These are phyloP conservation scores for Pichia sp. DNA, from an alignment of 1,139 yeast species.

Conservation along the genomic window DNA sequence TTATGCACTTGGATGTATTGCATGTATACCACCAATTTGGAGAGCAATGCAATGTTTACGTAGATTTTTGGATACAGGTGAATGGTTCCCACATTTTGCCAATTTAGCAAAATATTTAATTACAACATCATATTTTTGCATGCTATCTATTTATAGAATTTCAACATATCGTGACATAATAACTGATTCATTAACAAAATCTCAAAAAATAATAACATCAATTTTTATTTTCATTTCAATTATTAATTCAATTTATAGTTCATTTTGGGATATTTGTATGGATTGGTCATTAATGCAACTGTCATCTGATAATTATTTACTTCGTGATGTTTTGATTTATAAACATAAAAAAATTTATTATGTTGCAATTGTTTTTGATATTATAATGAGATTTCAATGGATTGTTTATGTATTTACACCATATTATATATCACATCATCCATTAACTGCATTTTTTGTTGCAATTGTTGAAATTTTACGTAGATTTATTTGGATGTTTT, in stretches of 20 bases:
- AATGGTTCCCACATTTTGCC: slow-evolving; percentile 93
- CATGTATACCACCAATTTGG: slow-evolving; percentile 83
- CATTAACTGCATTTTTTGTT: slow-evolving; percentile 74
- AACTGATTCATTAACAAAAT: slow-evolving; percentile 41
- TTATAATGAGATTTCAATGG: slow-evolving; percentile 83
- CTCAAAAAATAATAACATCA: background rate
- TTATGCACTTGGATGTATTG: slow-evolving; percentile 70
- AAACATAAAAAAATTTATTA: slow-evolving; percentile 60
- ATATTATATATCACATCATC: slow-evolving; percentile 76
- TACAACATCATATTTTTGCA: slow-evolving; percentile 60
- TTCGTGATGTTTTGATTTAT: slow-evolving; percentile 62
- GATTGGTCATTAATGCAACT: slow-evolving; percentile 87
- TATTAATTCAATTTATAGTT: slow-evolving; percentile 31
- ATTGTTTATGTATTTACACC: slow-evolving; percentile 71
- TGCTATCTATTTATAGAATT: slow-evolving; percentile 74
- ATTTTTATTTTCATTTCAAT: slow-evolving; percentile 6
- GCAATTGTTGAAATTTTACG: slow-evolving; percentile 77
- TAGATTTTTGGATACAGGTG: slow-evolving; percentile 89
- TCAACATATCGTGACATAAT: slow-evolving; percentile 41
- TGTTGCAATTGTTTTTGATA: slow-evolving; percentile 64
- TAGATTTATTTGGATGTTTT: slow-evolving; percentile 80
- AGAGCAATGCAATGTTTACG: slow-evolving; percentile 84
- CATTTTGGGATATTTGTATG: slow-evolving; percentile 88
- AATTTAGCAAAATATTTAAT: slow-evolving; percentile 73
- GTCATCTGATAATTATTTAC: slow-evolving; percentile 48